Percentiles rank a stretch among this genome's conserved stretches.
Conservation (phyloP, 768 basidiomycete genomes). For the Terana coerulea region DNA sequence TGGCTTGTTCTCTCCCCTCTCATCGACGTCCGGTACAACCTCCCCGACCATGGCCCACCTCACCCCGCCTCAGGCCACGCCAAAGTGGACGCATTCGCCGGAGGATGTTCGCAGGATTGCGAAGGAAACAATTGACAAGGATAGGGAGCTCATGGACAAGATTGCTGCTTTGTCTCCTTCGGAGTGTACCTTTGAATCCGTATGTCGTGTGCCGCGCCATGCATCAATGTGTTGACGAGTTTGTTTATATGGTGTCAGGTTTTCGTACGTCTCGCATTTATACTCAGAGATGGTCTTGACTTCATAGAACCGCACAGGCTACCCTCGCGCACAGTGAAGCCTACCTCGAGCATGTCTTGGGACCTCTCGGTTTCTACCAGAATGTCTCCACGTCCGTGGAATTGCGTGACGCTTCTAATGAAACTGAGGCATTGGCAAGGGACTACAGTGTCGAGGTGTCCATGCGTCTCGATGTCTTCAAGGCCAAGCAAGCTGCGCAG, state of each 20-base stretch:
- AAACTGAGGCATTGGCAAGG: constrained; percentile 64
- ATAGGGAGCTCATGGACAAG: constrained; percentile 52
- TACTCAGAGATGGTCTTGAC: too few relatives aligned
- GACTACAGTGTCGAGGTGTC: constrained; percentile 72
- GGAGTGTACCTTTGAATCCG: constrained; percentile 63
- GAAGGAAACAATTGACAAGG: constrained; percentile 53
- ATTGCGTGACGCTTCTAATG: constrained; percentile 75
- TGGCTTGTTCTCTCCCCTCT: constrained; percentile 20
- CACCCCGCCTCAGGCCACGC: constrained; percentile 61
- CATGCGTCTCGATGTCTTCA: constrained; percentile 80
- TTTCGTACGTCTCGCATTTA: constrained; percentile 59
- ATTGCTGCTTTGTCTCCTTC: constrained; percentile 54
- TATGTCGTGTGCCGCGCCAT: too few relatives aligned
- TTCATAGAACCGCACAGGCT: constrained; percentile 34
- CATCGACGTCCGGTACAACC: too few relatives aligned
- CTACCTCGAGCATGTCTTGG: constrained; percentile 43
- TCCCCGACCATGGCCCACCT: constrained; percentile 39
- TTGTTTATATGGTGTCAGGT: too few relatives aligned
- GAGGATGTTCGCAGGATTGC: constrained; percentile 55
- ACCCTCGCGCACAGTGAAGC: constrained; percentile 61
- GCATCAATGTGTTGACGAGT: too few relatives aligned
- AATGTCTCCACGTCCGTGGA: constrained; percentile 72
- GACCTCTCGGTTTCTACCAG: constrained; percentile 75
- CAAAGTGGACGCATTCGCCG: constrained; percentile 60
- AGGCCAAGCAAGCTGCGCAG: constrained; percentile 65